Evolutionary conservation across 2,329 filamentous ascomycete genomes (phyloP).

Genomic region (Trichoderma sp.): DNA sequence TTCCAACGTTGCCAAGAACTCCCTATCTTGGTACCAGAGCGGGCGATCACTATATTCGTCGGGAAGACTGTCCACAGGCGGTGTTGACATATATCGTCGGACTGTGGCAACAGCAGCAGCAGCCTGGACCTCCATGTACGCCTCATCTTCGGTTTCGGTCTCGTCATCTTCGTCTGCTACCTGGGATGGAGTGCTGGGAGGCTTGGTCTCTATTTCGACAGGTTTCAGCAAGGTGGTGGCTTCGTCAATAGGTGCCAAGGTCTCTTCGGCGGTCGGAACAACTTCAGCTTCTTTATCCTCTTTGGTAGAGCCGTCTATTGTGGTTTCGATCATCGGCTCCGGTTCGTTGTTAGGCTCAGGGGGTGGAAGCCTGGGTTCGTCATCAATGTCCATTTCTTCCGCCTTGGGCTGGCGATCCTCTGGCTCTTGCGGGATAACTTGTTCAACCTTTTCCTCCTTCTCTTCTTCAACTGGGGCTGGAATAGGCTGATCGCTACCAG

Average conservation of each 20-base stretch:
- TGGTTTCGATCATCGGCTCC: background rate
- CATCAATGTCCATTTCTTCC: slow-evolving; percentile 46
- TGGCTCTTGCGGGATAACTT: slow-evolving; percentile 23
- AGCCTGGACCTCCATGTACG: slow-evolving; percentile 50
- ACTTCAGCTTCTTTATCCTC: slow-evolving; percentile 2
- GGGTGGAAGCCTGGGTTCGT: slow-evolving; percentile 10
- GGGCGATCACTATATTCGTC: slow-evolving; percentile 43
- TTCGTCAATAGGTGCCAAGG: background rate
- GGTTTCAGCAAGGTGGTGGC: slow-evolving; percentile 30
- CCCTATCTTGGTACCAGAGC: slow-evolving; percentile 51
- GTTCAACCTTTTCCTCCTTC: slow-evolving; percentile 17
- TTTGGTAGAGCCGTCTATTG: background rate
- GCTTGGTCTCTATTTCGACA: slow-evolving; percentile 36
- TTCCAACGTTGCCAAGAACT: slow-evolving; percentile 46
- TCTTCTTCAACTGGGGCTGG: background rate
- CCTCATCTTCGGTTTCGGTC: slow-evolving; percentile 56
- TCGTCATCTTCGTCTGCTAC: slow-evolving; percentile 53
- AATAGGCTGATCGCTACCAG: background rate
- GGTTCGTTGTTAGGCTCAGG: background rate
- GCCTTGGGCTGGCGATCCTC: slow-evolving; percentile 38
- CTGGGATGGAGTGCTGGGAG: slow-evolving; percentile 51
- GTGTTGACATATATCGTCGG: slow-evolving; percentile 56
- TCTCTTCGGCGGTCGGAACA: background rate
- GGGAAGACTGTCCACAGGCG: slow-evolving; percentile 56
- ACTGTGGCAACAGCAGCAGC: slow-evolving; percentile 30